A percentile compares a stretch with the other conserved stretches of the same genome.
phyloP scores from a whole-genome alignment of 345 rosid species.

The Pseudoturritis turrita region DNA sequence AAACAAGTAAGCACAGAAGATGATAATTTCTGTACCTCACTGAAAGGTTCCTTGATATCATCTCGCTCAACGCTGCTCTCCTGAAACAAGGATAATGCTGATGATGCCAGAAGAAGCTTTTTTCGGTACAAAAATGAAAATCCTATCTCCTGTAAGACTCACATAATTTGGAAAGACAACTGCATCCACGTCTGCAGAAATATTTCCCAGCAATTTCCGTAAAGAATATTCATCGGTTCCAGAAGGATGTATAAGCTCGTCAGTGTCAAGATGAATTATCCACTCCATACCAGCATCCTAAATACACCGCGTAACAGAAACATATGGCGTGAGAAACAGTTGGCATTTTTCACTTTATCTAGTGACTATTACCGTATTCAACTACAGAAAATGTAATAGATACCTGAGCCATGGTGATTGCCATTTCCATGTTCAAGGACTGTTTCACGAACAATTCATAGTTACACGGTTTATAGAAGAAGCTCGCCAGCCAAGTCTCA shows the following conservation, averaged over 20 bases:
- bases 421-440: conserved; percentile 98
- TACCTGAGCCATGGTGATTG: conserved; percentile 94
- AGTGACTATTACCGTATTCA: not conserved
- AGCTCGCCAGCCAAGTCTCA: conserved; percentile 89
- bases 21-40: conserved; percentile 47
- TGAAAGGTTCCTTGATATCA: conserved; percentile 83
- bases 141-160: conserved; percentile 34
- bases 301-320: not conserved
- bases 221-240: conserved; percentile 77
- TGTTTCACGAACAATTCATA: conserved; percentile 96
- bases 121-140: not conserved
- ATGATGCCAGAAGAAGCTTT: conserved; percentile 2
- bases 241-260: conserved; percentile 81
- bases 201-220: conserved; percentile 60
- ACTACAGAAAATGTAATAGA: conserved; percentile 22
- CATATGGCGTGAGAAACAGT: not conserved
- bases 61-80: conserved; percentile 92
- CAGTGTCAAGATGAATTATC: conserved; percentile 96
- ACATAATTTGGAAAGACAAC: conserved; percentile 92
- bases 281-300: conserved; percentile 85
- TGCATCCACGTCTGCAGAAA: conserved; percentile 65
- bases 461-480: conserved; percentile 95
- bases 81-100: conserved; percentile 43
- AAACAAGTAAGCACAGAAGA: not conserved
- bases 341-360: not conserved